Evolutionary conservation across 805 yeast genomes (phyloP).

Genomic region (Candida ulmi): DNA sequence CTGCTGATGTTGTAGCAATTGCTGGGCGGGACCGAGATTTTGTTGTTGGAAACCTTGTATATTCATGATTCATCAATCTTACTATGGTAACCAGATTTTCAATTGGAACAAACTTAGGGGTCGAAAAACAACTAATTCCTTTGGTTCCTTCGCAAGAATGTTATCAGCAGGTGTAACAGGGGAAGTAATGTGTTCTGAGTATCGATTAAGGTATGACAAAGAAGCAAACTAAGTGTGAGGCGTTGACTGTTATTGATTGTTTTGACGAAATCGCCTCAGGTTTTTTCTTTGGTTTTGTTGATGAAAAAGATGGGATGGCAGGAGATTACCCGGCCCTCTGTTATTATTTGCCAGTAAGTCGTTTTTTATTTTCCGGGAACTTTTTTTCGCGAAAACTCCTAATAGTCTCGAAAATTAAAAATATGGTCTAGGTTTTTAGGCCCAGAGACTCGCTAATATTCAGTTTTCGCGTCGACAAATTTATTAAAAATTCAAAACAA

Average conservation of each 20-base stretch:
- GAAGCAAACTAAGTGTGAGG: no score
- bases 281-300: background rate
- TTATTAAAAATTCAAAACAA: no score
- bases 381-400: no score
- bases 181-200: background rate
- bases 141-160: background rate
- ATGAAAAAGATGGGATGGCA: no score
- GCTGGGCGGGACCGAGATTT: constrained; percentile 22
- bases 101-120: background rate
- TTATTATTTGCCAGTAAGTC: no score
- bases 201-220: no score
- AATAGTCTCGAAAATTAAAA: no score
- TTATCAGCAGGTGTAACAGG: background rate
- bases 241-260: no score
- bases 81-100: background rate
- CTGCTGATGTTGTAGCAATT: constrained; percentile 20
- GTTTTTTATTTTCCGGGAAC: no score
- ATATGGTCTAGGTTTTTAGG: no score
- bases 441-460: no score
- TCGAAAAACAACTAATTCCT: background rate
- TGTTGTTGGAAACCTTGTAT: constrained; percentile 21
- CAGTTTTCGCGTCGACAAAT: no score
- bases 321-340: background rate
- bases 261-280: background rate
- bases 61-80: constrained; percentile 8